Conservation (phyloP, 108 stramenopile species). For the Aurantiochytrium sp. region DNA sequence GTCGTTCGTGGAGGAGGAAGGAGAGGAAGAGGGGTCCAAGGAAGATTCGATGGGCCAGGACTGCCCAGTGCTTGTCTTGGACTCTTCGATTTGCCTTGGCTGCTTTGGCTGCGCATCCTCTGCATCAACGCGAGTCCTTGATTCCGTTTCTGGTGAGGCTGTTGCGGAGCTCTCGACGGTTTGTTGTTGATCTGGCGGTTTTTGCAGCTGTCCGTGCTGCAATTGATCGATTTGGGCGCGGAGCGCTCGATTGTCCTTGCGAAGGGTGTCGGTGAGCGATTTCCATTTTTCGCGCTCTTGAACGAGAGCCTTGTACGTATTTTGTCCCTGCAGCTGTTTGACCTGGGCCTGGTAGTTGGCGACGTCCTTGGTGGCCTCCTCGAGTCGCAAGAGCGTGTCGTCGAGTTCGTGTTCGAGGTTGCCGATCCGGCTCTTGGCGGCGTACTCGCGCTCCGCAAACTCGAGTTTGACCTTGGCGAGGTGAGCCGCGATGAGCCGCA, state of each 20-base stretch:
- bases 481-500: neutral
- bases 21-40: too few species aligned
- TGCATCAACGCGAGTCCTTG: too few species aligned
- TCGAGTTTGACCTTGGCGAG: neutral
- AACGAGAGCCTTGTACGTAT: slow-evolving; percentile 7
- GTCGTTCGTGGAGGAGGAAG: too few species aligned
- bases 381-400: neutral
- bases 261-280: neutral
- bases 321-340: neutral
- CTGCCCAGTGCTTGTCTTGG: too few species aligned
- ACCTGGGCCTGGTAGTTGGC: neutral
- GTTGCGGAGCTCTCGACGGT: neutral
- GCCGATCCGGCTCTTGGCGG: neutral
- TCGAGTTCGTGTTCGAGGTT: neutral
- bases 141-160: too few species aligned
- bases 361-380: neutral
- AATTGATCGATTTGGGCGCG: neutral
- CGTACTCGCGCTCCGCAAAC: neutral
- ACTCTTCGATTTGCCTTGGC: too few species aligned
- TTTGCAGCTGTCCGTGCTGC: neutral
- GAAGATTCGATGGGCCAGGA: too few species aligned
- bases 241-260: neutral
- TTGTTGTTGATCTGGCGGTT: neutral
- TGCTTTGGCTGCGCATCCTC: too few species aligned
- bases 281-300: slow-evolving; percentile 14